Base-by-base conservation (phyloP, 1,139 yeast genomes). In the Zygosaccharomyces sapae region DNA sequence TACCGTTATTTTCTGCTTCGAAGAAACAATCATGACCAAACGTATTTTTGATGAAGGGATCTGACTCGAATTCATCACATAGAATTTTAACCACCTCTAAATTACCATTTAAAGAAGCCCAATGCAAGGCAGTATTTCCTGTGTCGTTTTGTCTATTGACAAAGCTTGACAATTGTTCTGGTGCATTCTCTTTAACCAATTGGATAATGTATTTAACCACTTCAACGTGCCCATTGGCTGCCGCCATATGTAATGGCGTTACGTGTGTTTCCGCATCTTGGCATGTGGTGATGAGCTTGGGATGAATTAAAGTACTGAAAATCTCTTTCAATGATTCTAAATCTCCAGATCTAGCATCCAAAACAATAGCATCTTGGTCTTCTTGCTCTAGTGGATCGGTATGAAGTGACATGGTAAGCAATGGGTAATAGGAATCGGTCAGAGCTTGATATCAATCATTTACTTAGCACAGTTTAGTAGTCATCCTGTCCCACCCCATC, bases 21-120 rank as follows among this genome's bases (percentile, higher is more conserved):
- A 73, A 89, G 55, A 92, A 83, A 2, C 88, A 76, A 66, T 92
- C 97, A 61, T 88, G 94, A 25, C 82, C 86, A 39, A 83, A 79
- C 12, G 70, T 66, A 68, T 92, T 92, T 67, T 83, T 84, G 34
- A 77, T 62, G 59, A 86, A 85, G 16, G 95, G 90, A 65, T 92
- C 96, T 0, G 90, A 95, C 5, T 76, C 74, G 54, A 80, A 86
- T 46, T 79, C 75, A 27, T 85, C 90, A 61, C 92, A 83, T 41
- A 92, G 71, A 7, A 77, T 62, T 65, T 84, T 70, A 34, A 88
- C 94, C 7, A 83, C 73, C 2, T 78, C 81, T 51, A 87, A 68
- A 58, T 89, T 92, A 1, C 97, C 97, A 61, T 86, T 89, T 56
- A 80, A 77, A 0, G 95, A 78, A 0, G 97, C 97, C 98, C 98